These are phyloP conservation scores for Baorangia bicolor DNA, from an alignment of 768 basidiomycete species.

Conservation along the genomic window DNA sequence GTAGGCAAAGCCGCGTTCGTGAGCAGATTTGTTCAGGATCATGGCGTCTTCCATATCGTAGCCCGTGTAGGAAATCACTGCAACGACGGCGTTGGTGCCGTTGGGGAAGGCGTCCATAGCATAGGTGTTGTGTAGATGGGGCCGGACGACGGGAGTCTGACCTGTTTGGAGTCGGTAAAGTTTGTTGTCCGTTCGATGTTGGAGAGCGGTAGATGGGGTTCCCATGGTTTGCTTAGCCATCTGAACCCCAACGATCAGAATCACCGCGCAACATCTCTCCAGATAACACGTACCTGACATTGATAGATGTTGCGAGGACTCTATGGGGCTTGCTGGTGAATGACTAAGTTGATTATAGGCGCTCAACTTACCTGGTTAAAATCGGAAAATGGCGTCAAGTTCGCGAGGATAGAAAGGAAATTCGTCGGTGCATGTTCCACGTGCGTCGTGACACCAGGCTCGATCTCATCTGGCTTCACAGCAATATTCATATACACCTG, in stretches of 20 bases:
- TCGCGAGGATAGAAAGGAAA: slow-evolving; percentile 94
- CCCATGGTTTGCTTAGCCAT: slow-evolving; percentile 99
- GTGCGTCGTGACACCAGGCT: slow-evolving; percentile 75
- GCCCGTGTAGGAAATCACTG: slow-evolving; percentile 99
- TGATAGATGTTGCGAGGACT: slow-evolving; percentile 92
- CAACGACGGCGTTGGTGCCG: slow-evolving; percentile 96
- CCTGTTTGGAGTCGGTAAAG: slow-evolving; percentile 94
- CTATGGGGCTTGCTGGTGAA: slow-evolving; percentile 34
- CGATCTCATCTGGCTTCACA: slow-evolving; percentile 83
- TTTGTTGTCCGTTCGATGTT: slow-evolving; percentile 96
- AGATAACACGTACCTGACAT: slow-evolving; percentile 63
- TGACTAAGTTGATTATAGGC: background rate
- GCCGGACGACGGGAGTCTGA: slow-evolving; percentile 93
- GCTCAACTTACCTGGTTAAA: slow-evolving; percentile 83
- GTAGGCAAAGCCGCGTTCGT: slow-evolving; percentile 96
- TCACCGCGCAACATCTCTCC: background rate
- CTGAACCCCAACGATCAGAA: slow-evolving; percentile 39
- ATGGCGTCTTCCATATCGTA: slow-evolving; percentile 99
- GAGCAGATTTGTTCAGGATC: slow-evolving; percentile 98
- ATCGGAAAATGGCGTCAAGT: slow-evolving; percentile 97
- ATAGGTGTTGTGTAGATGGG: slow-evolving; percentile 87
- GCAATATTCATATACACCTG: slow-evolving; percentile 99
- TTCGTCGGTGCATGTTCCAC: slow-evolving; percentile 94
- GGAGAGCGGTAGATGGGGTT: slow-evolving; percentile 89
- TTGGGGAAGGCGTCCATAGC: slow-evolving; percentile 99